phyloP scores from a whole-genome alignment of 139 green algal species.

The Chlorella sp. region DNA sequence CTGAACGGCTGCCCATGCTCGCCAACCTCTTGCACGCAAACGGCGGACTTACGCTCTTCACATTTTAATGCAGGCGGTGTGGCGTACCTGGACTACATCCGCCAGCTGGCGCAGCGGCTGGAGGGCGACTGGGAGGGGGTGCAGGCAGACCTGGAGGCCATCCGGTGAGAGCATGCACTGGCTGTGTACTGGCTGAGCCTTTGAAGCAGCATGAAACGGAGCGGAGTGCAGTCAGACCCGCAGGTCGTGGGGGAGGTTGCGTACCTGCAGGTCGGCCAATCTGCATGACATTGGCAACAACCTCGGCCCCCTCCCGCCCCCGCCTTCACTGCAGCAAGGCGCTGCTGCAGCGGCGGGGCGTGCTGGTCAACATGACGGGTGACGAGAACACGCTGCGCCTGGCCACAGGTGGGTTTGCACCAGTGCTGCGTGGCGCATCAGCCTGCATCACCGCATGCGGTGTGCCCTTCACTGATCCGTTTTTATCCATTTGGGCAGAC shows the following conservation, averaged over 20 bases:
- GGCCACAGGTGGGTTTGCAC: constrained; percentile 4
- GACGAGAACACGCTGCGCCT: constrained; percentile 80
- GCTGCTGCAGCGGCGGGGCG: constrained; percentile 82
- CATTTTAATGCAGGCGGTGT: constrained; percentile 85
- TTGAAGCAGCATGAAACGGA: too few species aligned
- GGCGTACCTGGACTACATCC: constrained; percentile 91
- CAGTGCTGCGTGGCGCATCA: not conserved
- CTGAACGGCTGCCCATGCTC: too few species aligned
- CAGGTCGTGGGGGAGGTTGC: too few species aligned
- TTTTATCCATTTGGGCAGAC: too few species aligned
- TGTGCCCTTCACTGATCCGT: too few species aligned
- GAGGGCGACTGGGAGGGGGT: constrained; percentile 90
- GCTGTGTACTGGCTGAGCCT: too few species aligned
- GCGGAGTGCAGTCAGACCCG: too few species aligned
- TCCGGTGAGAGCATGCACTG: constrained; percentile 21
- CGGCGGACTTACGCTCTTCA: too few species aligned
- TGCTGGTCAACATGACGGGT: constrained; percentile 95
- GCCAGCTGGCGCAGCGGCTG: constrained; percentile 81
- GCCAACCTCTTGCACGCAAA: too few species aligned
- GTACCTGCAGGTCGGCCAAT: too few species aligned
- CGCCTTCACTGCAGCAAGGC: constrained; percentile 37
- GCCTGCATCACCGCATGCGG: too few species aligned
- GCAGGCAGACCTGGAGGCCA: constrained; percentile 74
- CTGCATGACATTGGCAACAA: not conserved
- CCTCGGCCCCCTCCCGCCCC: not conserved